Evolutionary conservation across 495 filamentous ascomycete species (phyloP).

Genomic region (Aspergillus funiculosus): DNA sequence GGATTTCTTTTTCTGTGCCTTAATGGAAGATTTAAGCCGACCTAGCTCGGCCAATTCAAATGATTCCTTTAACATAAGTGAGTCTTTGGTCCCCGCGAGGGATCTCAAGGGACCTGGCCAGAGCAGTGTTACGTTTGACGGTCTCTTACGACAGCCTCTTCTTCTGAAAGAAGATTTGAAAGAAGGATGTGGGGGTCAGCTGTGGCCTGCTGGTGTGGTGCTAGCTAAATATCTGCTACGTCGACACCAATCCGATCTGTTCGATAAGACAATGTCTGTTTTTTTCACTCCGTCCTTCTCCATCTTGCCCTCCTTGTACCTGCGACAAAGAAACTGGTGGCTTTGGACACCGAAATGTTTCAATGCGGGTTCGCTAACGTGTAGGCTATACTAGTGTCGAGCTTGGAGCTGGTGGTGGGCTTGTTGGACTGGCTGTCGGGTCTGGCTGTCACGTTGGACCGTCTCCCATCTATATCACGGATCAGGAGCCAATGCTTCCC

Average conservation of each 20-base stretch:
- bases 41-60: slow-evolving; percentile 16
- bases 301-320: slow-evolving; percentile 4
- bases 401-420: slow-evolving; percentile 84
- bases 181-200: slow-evolving; percentile 82
- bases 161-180: slow-evolving; percentile 76
- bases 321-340: background rate
- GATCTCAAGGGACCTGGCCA: slow-evolving; percentile 58
- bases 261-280: slow-evolving; percentile 68
- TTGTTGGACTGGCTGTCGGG: slow-evolving; percentile 58
- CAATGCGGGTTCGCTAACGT: slow-evolving; percentile 5
- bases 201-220: slow-evolving; percentile 92
- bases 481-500: slow-evolving; percentile 74
- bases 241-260: slow-evolving; percentile 54
- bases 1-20: background rate
- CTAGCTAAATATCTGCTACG: slow-evolving; percentile 77
- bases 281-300: slow-evolving; percentile 7
- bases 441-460: slow-evolving; percentile 30
- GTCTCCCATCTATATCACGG: slow-evolving; percentile 65
- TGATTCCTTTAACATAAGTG: slow-evolving; percentile 44
- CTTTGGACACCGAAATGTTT: too few relatives aligned
- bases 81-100: slow-evolving; percentile 62
- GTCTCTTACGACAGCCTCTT: slow-evolving; percentile 62
- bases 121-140: slow-evolving; percentile 63
- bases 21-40: slow-evolving; percentile 3
- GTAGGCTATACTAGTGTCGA: slow-evolving; percentile 60